A percentile compares a stretch with the other conserved stretches of the same genome.
These are phyloP conservation scores for Aspergillus tubingensis DNA, from an alignment of 2,329 filamentous ascomycete genomes.

Conservation along the genomic window DNA sequence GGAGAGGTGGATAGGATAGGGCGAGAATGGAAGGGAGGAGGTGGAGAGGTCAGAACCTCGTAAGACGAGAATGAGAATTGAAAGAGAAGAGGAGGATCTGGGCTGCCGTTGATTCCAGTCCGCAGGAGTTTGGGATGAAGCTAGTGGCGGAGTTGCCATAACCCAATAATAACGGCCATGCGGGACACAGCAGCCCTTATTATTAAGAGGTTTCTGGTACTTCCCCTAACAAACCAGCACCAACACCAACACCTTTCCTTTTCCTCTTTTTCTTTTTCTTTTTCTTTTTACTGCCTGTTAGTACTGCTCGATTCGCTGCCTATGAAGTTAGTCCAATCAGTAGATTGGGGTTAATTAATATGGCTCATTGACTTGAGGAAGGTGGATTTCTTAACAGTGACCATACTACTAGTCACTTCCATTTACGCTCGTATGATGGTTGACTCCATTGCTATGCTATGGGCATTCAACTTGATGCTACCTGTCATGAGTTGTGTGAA, in stretches of 20 bases:
- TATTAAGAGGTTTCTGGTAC: conserved; percentile 15
- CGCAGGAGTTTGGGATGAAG: conserved; percentile 24
- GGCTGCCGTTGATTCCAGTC: conserved; percentile 16
- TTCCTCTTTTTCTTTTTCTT: too few species aligned
- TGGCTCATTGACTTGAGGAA: too few species aligned
- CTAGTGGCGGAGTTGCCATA: conserved; percentile 27
- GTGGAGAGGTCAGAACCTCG: conserved; percentile 23
- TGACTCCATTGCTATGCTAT: too few species aligned
- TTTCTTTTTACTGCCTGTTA: too few species aligned
- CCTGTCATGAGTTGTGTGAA: too few species aligned
- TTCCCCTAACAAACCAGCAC: background rate
- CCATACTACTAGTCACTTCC: too few species aligned
- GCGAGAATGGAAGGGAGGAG: conserved; percentile 14
- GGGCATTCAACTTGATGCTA: too few species aligned
- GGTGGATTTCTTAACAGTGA: too few species aligned
- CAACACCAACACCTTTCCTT: background rate
- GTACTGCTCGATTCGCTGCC: too few species aligned
- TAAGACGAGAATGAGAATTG: conserved; percentile 21
- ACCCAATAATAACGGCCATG: conserved; percentile 25
- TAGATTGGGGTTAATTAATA: too few species aligned
- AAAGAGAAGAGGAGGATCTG: conserved; percentile 10
- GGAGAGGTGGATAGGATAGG: conserved; percentile 2
- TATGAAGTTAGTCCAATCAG: too few species aligned
- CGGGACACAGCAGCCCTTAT: conserved; percentile 22
- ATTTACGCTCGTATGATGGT: too few species aligned